Conservation (phyloP, 495 filamentous ascomycete genomes). For the Penicillium odoratum region DNA sequence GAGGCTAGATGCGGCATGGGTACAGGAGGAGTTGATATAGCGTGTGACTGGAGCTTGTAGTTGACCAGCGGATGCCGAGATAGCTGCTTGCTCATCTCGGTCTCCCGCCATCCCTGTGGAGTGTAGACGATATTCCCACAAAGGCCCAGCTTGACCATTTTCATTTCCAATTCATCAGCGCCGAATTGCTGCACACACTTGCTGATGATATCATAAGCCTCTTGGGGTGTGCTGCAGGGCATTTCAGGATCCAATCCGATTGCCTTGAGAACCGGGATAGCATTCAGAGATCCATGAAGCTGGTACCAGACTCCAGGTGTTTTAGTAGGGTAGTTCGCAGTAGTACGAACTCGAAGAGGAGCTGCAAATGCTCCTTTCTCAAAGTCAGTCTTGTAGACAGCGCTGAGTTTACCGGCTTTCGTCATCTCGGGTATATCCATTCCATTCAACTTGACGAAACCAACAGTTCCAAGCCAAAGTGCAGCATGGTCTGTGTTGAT, state of each 20-base stretch:
- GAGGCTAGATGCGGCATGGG: conserved; percentile 5
- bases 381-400: conserved; percentile 18
- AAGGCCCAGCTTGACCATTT: conserved; percentile 22
- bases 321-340: conserved; percentile 28
- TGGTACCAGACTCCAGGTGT: conserved; percentile 28
- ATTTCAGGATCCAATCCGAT: conserved; percentile 17
- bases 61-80: conserved; percentile 25
- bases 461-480: conserved; percentile 26
- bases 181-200: conserved; percentile 19
- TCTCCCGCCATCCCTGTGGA: conserved; percentile 25
- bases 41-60: conserved; percentile 23
- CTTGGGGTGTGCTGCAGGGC: conserved; percentile 14
- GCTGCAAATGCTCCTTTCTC: conserved; percentile 17
- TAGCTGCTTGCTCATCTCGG: conserved; percentile 28
- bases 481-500: conserved; percentile 32
- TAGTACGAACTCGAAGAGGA: conserved; percentile 11
- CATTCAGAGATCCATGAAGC: conserved; percentile 30
- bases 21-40: conserved; percentile 19
- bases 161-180: conserved; percentile 30
- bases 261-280: conserved; percentile 6
- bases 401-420: conserved; percentile 7
- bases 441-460: conserved; percentile 17
- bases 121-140: conserved; percentile 31
- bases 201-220: conserved; percentile 23
- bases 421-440: conserved; percentile 12